Conservation (phyloP, 257 asterid genomes). For the Leptodermis oblonga region DNA sequence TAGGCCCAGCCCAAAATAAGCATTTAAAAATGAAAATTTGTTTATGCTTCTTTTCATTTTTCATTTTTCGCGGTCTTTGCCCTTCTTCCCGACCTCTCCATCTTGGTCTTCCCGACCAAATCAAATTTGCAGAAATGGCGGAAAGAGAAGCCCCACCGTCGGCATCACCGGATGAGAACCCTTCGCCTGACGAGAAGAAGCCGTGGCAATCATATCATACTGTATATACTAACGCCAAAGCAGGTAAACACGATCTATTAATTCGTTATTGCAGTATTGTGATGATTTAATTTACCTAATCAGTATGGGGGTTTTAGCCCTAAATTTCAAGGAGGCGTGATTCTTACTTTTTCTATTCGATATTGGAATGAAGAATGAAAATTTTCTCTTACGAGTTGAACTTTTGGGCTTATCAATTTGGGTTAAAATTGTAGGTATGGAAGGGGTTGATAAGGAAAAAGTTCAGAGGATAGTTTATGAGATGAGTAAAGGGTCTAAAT, state of each 20-base stretch:
- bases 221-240: constrained; percentile 85
- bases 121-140: constrained; percentile 34
- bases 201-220: constrained; percentile 98
- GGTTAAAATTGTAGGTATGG: constrained; percentile 65
- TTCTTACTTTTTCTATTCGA: not conserved
- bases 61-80: constrained; percentile 15
- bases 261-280: not conserved
- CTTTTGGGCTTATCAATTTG: not conserved
- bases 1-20: not conserved
- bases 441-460: constrained; percentile 96
- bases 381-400: not conserved
- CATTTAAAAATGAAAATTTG: not conserved
- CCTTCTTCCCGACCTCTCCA: not conserved
- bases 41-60: not conserved
- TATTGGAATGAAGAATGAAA: not conserved
- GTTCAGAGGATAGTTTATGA: constrained; percentile 93
- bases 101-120: not conserved
- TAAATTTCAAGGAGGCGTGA: not conserved
- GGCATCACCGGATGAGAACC: constrained; percentile 22
- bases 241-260: constrained; percentile 43
- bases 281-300: not conserved
- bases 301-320: not conserved
- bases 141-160: constrained; percentile 30
- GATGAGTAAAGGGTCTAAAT: constrained; percentile 98
- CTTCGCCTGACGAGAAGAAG: constrained; percentile 36